Base-by-base conservation (phyloP, 2,329 filamentous ascomycete genomes). In the Verticillium nubilum region DNA sequence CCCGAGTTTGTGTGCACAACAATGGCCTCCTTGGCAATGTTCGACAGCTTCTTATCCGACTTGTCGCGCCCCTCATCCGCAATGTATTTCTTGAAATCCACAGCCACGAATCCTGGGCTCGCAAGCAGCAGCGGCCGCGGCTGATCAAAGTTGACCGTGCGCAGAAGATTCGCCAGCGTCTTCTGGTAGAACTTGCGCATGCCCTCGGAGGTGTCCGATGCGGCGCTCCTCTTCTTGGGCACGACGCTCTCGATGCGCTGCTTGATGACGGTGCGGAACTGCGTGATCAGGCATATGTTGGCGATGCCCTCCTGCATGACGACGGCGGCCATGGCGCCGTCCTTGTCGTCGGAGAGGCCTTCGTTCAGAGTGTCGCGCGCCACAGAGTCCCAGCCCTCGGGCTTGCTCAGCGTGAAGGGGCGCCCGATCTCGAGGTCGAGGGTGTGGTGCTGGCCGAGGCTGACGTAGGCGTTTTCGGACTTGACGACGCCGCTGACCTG, bases 281-380 rank as follows among this genome's bases (percentile, higher is more conserved):
- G 87, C 2, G 89, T 93, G 59, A 95, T 89, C 25, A 93, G 80
- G 72, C 90, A 94, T 64, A 95, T 90, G 72, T 93, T 92, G 60
- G 91, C 90, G 17, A 90, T 74, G 17, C 90, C 90, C 68, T 98
- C 94, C 67, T 96, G 91, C 89, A 99, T 94, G 26, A 98, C 90
- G 1, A 98, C 88, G 0, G 95, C 94, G 59, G 92, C 91, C 19
- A 96, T 83, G 62, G 94, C 89, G 1, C 92, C 92, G 62, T 90
- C 87, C 68, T 88, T 87, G 64, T 91, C 88, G 66, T 90, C 86
- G 67, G 91, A 87, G 15, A 94, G 82, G 1, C 92, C 89, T 71
- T 97, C 91, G 59, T 84, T 80, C 12, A 99, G 82, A 53, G 90
- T 88, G 61, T 90, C 87, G 54, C 89, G 78, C 3, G 93, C 91